Base-by-base conservation (phyloP, 352 stramenopile species). In the Elongisporangium anandrum region DNA sequence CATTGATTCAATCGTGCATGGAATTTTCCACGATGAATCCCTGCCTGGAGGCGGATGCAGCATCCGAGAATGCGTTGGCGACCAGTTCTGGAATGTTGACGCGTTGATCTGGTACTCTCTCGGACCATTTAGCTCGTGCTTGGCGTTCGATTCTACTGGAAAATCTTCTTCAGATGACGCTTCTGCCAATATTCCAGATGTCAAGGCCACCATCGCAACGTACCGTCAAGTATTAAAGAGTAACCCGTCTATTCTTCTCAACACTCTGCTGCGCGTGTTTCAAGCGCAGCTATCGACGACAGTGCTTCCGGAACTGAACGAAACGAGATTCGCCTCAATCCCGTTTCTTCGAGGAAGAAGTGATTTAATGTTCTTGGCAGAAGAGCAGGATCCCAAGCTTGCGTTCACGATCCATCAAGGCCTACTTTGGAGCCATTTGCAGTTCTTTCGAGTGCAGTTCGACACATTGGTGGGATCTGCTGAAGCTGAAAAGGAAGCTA, bases 61-160 rank as follows among this genome's bases (percentile, higher is more conserved):
- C 26, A 64, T 81, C 58, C 52, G 56, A 57, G 64, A 80, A 59
- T 87, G 77, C 51, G 65, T 61, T 26, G 77, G 72, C 8, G 72
- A 81, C 21, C 83, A 93, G 54, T 94, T 94, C 39, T 94, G 85
- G 85, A 63, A 78, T 16, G 72, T 91, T 0, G 78, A 93, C 48
- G 81, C 76, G 1, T 79, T 74, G 0, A 77, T 92, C 17, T 75
- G 77, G 73, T 73, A 87, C 51, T 64, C 75, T 3, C 67, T 94
- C 2, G 85, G 85, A 20, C 73, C 72, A 0, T 87, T 83, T 63
- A 64, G 81, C 10, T 79, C 81, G 4, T 85, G 77, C 45, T 79
- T 85, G 49, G 68, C 77, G 1, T 63, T 92, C 21, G 67, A 79
- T 16, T 56, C 75, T 5, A 29, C 57, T 16, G 50, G 54, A 3